These are phyloP conservation scores for Ceriops zippeliana DNA, from an alignment of 345 rosid species.

Conservation along the genomic window DNA sequence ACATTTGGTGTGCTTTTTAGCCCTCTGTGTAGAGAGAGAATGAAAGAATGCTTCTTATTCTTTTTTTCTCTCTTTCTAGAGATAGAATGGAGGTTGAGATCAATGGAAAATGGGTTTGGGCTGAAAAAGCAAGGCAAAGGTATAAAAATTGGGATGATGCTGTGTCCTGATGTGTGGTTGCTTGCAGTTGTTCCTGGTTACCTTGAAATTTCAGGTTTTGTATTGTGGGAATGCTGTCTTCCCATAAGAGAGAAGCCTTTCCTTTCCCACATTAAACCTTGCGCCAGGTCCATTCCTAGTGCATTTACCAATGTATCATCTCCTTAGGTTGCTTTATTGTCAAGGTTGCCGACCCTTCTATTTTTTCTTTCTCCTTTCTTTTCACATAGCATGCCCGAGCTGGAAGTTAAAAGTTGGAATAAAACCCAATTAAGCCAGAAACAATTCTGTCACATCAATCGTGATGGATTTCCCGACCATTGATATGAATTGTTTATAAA, in stretches of 20 bases:
- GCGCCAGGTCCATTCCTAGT: neutral
- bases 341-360: slow-evolving; percentile 2
- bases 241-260: slow-evolving; percentile 16
- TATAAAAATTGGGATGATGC: slow-evolving; percentile 30
- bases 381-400: slow-evolving; percentile 6
- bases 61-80: slow-evolving; percentile 6
- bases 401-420: slow-evolving; percentile 1
- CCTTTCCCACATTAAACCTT: slow-evolving; percentile 4
- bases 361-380: neutral
- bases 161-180: slow-evolving; percentile 20
- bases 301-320: slow-evolving; percentile 21
- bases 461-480: too few relatives aligned
- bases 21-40: slow-evolving; percentile 12
- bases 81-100: slow-evolving; percentile 12
- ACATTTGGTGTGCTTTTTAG: slow-evolving; percentile 6
- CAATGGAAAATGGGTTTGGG: neutral
- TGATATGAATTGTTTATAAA: neutral
- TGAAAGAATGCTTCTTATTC: neutral
- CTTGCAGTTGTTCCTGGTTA: slow-evolving; percentile 19
- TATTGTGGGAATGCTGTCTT: slow-evolving; percentile 14
- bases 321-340: slow-evolving; percentile 6
- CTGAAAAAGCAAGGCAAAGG: slow-evolving; percentile 21
- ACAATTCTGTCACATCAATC: neutral
- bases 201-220: slow-evolving; percentile 29
- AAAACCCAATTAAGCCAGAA: slow-evolving; percentile 10